Evolutionary conservation across 106 monocot species (phyloP).

Genomic region (Gastrodia elata): DNA sequence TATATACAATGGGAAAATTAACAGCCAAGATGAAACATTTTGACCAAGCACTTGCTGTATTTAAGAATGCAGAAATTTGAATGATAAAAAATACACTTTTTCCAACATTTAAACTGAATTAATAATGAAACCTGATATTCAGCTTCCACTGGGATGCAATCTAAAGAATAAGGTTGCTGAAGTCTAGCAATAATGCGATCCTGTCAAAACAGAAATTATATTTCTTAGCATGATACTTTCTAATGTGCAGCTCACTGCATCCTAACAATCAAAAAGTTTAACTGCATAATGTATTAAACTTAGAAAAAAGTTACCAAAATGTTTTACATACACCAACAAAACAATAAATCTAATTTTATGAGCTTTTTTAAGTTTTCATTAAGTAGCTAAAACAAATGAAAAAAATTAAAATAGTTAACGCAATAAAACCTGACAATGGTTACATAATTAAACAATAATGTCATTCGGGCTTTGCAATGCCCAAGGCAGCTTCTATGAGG

Average conservation of each 20-base stretch:
- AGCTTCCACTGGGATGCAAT: slow-evolving; percentile 87
- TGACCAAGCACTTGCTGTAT: neutral
- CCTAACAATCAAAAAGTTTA: neutral
- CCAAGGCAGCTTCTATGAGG: too few relatives aligned
- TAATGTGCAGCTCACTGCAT: neutral
- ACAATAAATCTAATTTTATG: neutral
- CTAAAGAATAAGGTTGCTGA: slow-evolving; percentile 76
- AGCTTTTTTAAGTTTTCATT: neutral
- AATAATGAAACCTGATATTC: slow-evolving; percentile 55
- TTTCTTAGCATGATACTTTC: neutral
- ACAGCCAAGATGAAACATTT: neutral
- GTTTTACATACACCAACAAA: neutral
- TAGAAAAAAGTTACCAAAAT: neutral
- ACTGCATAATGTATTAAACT: neutral
- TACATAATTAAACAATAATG: too few relatives aligned
- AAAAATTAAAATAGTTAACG: too few relatives aligned
- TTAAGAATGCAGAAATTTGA: neutral
- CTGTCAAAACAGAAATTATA: slow-evolving; percentile 20
- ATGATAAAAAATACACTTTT: neutral
- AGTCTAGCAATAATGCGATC: slow-evolving; percentile 81
- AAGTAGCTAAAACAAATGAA: neutral
- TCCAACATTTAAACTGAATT: neutral
- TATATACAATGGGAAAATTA: neutral
- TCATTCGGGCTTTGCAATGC: too few relatives aligned
- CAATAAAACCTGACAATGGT: too few relatives aligned